Conservation (phyloP, 1,139 yeast species). For the Blastobotrys indianensis region DNA sequence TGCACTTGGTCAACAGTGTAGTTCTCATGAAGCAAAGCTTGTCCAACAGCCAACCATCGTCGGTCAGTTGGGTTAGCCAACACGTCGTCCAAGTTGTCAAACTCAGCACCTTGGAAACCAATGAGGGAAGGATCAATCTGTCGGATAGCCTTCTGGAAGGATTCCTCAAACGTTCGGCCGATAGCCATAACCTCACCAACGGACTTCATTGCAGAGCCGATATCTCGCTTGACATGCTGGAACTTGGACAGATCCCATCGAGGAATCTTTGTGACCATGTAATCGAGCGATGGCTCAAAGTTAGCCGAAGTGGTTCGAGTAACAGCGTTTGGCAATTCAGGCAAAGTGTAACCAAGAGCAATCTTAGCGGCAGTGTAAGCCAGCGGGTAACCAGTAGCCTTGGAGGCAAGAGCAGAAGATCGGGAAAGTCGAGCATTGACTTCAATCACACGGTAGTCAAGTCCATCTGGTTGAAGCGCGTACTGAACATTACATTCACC, state of each 20-base stretch:
- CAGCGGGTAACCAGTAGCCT: constrained; percentile 97
- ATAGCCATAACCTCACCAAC: constrained; percentile 99
- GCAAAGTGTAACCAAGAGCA: constrained; percentile 89
- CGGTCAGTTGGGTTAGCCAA: constrained; percentile 92
- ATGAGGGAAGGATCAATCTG: constrained; percentile 88
- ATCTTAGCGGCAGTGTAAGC: constrained; percentile 98
- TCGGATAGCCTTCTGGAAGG: constrained; percentile 96
- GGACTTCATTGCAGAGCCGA: constrained; percentile 96
- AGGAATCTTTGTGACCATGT: constrained; percentile 94
- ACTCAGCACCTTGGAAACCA: constrained; percentile 88
- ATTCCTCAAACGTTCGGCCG: constrained; percentile 96
- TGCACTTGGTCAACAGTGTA: constrained; percentile 90
- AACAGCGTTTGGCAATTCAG: constrained; percentile 93
- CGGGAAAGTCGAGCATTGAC: constrained; percentile 96
- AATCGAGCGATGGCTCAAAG: constrained; percentile 95
- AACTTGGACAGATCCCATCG: constrained; percentile 97
- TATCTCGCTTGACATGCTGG: constrained; percentile 87
- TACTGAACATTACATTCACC: constrained; percentile 99
- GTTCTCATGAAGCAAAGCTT: constrained; percentile 84
- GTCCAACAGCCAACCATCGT: constrained; percentile 97
- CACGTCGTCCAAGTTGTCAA: constrained; percentile 72
- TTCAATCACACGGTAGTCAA: constrained; percentile 93
- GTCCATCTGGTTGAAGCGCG: constrained; percentile 91
- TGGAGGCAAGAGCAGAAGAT: constrained; percentile 95
- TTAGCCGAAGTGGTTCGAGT: constrained; percentile 94